Base-by-base conservation (phyloP, 2,329 filamentous ascomycete genomes). In the Sordariomycetes sp. region DNA sequence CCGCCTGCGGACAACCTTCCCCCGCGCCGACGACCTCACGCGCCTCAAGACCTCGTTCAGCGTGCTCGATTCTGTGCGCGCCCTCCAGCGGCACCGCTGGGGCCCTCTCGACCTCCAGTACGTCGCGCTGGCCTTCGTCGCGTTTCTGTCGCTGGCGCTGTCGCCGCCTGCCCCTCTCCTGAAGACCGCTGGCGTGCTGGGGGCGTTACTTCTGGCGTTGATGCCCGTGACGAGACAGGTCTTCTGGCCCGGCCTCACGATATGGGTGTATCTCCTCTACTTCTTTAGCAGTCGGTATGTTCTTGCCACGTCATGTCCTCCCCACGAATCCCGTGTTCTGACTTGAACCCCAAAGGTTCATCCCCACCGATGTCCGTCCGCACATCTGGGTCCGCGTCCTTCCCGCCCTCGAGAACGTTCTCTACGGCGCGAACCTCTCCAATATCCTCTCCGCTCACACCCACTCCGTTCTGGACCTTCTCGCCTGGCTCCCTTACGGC, bases 341-440 rank as follows among this genome's bases (percentile, higher is more conserved):
- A 46, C 40, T n/a, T 46, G 40, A 28, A n/a, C 28, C 20, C 48
- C 37, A 53, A 12, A 96, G 91, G 68, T 97, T 96, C 74, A 92
- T 97, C 65, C 88, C 90, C 43, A 82, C 85, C 64, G 88, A 93
- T 68, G 94, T 91, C 76, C 86, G 93, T 64, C 92, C 92, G 60
- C 88, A 90, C 62, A 97, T 97, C 66, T 96, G 91, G 89, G 93
- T 97, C 64, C 90, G 92, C 67, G 90, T 97, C 32, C 81, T 97
- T 40, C 93, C 93, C 4, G 90, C 93, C 20, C 82, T 97, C 62
- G 93, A 97, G 74, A 97, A 97, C 72, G 94, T 97, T 62, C 80
- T 97, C 37, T 97, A 97, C 69, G 93, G 93, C 65, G 91, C 92
- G 62, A 97, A 97, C 73, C 80, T 97, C 59, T 96, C 90, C 75